Evolutionary conservation across 2,329 filamentous ascomycete genomes (phyloP), one percentile per base, ranked within the genome.

Genomic region (Aspergillus sp.): DNA sequence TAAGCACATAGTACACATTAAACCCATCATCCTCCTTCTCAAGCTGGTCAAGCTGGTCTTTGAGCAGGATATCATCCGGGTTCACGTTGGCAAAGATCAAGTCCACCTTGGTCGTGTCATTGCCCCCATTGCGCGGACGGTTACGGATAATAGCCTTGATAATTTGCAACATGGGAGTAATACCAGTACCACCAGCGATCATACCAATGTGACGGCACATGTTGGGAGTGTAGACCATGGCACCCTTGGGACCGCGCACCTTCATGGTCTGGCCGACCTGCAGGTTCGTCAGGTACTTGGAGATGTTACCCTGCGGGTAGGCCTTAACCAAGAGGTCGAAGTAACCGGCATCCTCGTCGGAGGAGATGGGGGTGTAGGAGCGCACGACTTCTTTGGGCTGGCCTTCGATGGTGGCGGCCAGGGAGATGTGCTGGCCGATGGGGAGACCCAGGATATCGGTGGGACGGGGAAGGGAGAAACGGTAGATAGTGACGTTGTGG

Each of bases 401-500:
- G 65, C 88, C 89, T 61, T 88, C 83, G 52, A 90, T 81, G 48
- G 80, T 82, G 48, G 90, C 91, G 58, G 86, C 88, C 66, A 98
- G 89, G 53, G 91, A 96, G 73, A 98, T 96, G 78, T 98, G 93
- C 76, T 98, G 93, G 66, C 93, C 93, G 75, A 97, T 97, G 58
- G 93, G 91, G 39, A 97, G 86, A 64, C 93, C 93, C 63, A 97
- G 88, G 68, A 96, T 89, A 58, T 87, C 82, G 60, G 77, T 85
- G 37, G 84, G 74, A 45, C 78, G 78, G 49, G 90, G 90, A 37
- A 98, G 87, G 56, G 80, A 79, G 76, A 97, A 96, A 64, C 93
- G 90, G 79, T 97, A 98, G 75, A 98, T 95, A 71, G 91, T 90
- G 51, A 95, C 91, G 78, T 98, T 98, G 82, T 97, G 93, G 27